Percentiles rank a stretch among this genome's conserved stretches.
Evolutionary conservation across 1,139 yeast genomes (phyloP).

Genomic region (Blastobotrys serpentis): DNA sequence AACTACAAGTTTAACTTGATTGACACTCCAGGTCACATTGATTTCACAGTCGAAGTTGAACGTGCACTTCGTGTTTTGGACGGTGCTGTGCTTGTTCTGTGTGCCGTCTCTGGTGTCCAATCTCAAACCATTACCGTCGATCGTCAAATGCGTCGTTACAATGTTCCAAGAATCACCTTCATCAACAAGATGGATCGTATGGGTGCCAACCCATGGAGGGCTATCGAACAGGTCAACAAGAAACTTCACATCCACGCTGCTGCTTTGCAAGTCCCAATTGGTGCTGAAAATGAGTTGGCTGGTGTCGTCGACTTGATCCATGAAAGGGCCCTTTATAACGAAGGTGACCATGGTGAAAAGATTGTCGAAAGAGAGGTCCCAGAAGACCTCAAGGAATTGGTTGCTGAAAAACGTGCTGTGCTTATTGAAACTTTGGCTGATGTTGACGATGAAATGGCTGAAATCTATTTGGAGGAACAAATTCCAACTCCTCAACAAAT

Average conservation of each 20-base stretch:
- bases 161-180: slow-evolving; percentile 93
- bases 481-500: slow-evolving; percentile 84
- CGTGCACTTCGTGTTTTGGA: slow-evolving; percentile 94
- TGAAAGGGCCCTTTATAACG: slow-evolving; percentile 82
- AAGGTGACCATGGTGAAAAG: slow-evolving; percentile 88
- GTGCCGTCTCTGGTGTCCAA: slow-evolving; percentile 98
- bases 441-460: slow-evolving; percentile 96
- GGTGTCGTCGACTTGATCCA: slow-evolving; percentile 93
- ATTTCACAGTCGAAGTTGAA: slow-evolving; percentile 97
- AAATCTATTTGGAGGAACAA: slow-evolving; percentile 82
- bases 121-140: slow-evolving; percentile 98
- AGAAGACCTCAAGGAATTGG: slow-evolving; percentile 66
- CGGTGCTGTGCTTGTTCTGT: slow-evolving; percentile 96
- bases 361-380: slow-evolving; percentile 68
- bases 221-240: slow-evolving; percentile 82
- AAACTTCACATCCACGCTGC: slow-evolving; percentile 95
- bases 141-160: slow-evolving; percentile 97
- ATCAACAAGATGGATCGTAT: slow-evolving; percentile 98
- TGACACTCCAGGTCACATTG: slow-evolving; percentile 98
- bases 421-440: slow-evolving; percentile 94
- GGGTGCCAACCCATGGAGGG: slow-evolving; percentile 97
- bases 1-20: slow-evolving; percentile 88
- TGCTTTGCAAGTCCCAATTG: slow-evolving; percentile 96
- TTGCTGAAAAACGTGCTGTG: slow-evolving; percentile 77
- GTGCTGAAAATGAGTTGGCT: slow-evolving; percentile 76